Base-by-base conservation (phyloP, 306 rosid genomes). In the Fragaria vesca region DNA sequence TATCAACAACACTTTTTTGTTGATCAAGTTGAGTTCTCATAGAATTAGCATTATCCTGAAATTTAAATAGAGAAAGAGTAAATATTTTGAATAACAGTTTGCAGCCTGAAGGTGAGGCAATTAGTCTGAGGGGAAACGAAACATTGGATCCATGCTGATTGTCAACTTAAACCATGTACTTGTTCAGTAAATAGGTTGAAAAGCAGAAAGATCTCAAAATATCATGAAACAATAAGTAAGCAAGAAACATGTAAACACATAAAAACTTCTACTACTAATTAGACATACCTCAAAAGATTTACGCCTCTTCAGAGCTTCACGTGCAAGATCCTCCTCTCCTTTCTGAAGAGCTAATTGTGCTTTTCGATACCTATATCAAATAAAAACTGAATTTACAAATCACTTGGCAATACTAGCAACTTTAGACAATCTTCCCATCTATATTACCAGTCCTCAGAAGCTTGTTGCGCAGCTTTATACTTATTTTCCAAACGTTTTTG, bases 261-360 rank as follows among this genome's bases (percentile, higher is more conserved):
- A 47, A 75, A 48, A 47, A 16, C 21, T 57, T 55, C 47, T 15
- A 57, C 11, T 55, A 67, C 40, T 46, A 5, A 43, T 21, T 38
- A 57, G 16, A 85, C 90, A 15, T 87, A 87, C 98, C 6, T 97
- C 96, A 87, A 83, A 92, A 73, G 98, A 92, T 88, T 94, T 94
- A 66, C 97, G 93, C 88, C 97, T 89, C 80, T 89, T 94, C 61
- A 94, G 81, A 70, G 98, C 98, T 89, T 94, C 98, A 46, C 98
- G 98, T 73, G 98, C 97, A 81, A 94, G 97, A 82, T 89, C 93
- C 81, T 94, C 98, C 42, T 94, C 90, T 70, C 97, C 98, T 81
- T 94, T 94, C 84, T 84, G 88, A 76, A 94, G 93, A 71, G 98
- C 98, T 74, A 94, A 88, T 76, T 94, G 98, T 48, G 98, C 98